Evolutionary conservation across 2,329 filamentous ascomycete genomes (phyloP).

Genomic region (Talaromyces sp.): DNA sequence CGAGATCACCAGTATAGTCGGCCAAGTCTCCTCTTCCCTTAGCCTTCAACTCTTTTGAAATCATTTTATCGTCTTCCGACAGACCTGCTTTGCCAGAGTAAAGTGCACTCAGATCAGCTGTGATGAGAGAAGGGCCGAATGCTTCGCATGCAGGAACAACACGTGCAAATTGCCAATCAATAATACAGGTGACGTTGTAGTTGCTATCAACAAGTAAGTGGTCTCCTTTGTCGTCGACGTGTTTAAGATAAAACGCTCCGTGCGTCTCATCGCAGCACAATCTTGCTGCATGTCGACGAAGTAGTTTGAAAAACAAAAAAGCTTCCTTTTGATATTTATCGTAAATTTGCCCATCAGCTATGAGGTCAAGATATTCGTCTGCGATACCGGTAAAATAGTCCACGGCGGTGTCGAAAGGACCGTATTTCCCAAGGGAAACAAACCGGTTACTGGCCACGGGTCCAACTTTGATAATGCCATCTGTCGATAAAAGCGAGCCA

Average conservation of each 20-base stretch:
- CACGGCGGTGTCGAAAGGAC: conserved; percentile 2
- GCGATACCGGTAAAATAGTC: conserved; percentile 8
- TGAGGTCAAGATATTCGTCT: conserved; percentile 9
- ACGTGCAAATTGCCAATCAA: conserved; percentile 39
- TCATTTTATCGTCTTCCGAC: neutral
- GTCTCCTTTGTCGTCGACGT: conserved; percentile 42
- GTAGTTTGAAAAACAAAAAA: conserved; percentile 3
- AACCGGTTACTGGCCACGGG: conserved; percentile 11
- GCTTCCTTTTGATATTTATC: conserved; percentile 5
- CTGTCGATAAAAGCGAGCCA: conserved; percentile 3
- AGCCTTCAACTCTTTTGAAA: neutral
- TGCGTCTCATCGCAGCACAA: neutral
- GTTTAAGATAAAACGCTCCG: conserved; percentile 38
- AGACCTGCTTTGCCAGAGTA: conserved; percentile 4
- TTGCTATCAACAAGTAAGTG: conserved; percentile 41
- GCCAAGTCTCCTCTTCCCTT: neutral
- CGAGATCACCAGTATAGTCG: conserved; percentile 1
- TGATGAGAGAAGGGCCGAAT: conserved; percentile 34
- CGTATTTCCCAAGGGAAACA: conserved; percentile 7
- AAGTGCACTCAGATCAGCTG: conserved; percentile 25
- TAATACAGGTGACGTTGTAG: conserved; percentile 42
- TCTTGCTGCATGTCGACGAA: neutral
- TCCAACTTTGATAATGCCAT: neutral
- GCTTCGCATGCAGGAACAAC: conserved; percentile 25
- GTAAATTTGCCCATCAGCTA: conserved; percentile 8